Conservation (phyloP, 1,139 yeast species). For the Protomyces lactucae-debilis region DNA sequence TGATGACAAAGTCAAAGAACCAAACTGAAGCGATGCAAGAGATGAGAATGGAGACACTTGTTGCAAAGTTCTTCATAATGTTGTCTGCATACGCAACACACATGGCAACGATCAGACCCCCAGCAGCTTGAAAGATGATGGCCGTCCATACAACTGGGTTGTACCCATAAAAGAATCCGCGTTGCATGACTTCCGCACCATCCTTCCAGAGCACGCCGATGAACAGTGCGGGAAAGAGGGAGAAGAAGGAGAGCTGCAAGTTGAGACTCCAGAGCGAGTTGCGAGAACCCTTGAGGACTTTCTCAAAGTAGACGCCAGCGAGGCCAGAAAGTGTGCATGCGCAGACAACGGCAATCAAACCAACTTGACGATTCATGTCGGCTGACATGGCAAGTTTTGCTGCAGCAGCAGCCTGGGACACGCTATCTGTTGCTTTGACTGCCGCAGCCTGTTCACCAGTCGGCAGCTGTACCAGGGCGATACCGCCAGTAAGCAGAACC, state of each 20-base stretch:
- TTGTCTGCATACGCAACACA: slow-evolving; percentile 46
- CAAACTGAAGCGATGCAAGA: slow-evolving; percentile 43
- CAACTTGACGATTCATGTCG: slow-evolving; percentile 33
- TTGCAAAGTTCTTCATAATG: slow-evolving; percentile 45
- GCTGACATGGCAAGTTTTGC: background rate
- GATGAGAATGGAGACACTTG: slow-evolving; percentile 43
- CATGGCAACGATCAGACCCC: slow-evolving; percentile 45
- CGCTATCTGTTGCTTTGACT: background rate
- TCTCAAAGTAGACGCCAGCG: slow-evolving; percentile 46
- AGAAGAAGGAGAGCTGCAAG: slow-evolving; percentile 43
- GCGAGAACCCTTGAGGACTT: slow-evolving; percentile 42
- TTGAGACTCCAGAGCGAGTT: slow-evolving; percentile 44
- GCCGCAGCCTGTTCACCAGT: slow-evolving; percentile 29
- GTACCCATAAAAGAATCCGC: slow-evolving; percentile 45
- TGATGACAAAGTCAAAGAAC: slow-evolving; percentile 40
- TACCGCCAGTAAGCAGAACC: slow-evolving; percentile 41
- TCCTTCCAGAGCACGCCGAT: slow-evolving; percentile 42
- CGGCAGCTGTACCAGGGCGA: slow-evolving; percentile 45
- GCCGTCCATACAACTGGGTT: slow-evolving; percentile 43
- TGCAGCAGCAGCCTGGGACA: background rate
- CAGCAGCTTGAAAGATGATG: slow-evolving; percentile 43
- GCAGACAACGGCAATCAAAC: slow-evolving; percentile 41
- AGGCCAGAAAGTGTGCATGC: slow-evolving; percentile 44
- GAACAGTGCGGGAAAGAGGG: slow-evolving; percentile 43
- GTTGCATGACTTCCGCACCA: slow-evolving; percentile 38